phyloP scores from a whole-genome alignment of 2,329 filamentous ascomycete species.

The Penicillium sp. region DNA sequence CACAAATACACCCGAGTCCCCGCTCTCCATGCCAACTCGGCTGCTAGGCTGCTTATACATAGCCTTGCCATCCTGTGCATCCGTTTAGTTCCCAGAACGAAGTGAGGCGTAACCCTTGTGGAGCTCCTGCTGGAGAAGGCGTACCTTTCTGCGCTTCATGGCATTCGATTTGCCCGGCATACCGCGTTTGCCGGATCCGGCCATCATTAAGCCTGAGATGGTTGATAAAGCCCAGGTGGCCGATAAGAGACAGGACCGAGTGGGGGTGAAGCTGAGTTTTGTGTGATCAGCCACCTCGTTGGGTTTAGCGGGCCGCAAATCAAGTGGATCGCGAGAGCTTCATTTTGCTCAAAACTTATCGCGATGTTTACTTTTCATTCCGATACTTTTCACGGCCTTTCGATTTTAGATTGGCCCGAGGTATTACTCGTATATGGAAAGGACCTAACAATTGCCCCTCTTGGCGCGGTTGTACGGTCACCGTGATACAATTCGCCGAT shows the following conservation, averaged over 20 bases:
- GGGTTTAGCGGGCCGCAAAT: conserved; percentile 18
- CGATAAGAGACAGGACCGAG: conserved; percentile 3
- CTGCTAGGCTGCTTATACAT: conserved; percentile 29
- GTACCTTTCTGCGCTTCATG: conserved; percentile 37
- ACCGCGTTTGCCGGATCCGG: conserved; percentile 30
- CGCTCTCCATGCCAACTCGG: conserved; percentile 40
- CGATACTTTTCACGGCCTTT: background rate
- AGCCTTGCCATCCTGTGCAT: conserved; percentile 11
- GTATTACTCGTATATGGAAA: background rate
- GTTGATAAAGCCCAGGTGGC: background rate
- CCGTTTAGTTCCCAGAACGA: conserved; percentile 1
- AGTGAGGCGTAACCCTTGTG: background rate
- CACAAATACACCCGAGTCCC: conserved; percentile 62
- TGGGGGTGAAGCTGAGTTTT: conserved; percentile 15
- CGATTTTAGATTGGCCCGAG: background rate
- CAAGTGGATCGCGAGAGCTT: conserved; percentile 16
- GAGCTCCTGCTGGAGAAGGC: background rate
- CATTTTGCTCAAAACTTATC: conserved; percentile 9
- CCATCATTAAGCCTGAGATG: conserved; percentile 18
- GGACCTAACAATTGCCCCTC: background rate
- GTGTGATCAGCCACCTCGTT: conserved; percentile 18
- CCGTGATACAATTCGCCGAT: background rate
- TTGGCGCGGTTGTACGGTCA: background rate
- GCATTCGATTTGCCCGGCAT: conserved; percentile 34
- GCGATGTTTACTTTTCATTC: background rate